These are phyloP conservation scores for Ophiosphaerella herpotricha DNA, from an alignment of 2,329 filamentous ascomycete genomes.

Conservation along the genomic window DNA sequence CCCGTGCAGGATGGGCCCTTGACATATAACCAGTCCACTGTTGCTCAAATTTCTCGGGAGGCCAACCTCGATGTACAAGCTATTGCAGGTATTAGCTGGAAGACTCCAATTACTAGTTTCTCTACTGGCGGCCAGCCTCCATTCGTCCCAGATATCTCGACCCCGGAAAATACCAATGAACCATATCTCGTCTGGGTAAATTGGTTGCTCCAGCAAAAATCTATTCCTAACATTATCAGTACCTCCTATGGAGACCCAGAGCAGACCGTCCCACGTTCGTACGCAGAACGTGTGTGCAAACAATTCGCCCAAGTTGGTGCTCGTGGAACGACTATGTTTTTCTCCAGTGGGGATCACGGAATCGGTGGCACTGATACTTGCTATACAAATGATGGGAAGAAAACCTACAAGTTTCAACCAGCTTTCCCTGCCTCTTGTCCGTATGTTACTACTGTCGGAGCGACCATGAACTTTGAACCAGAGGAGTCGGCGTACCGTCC, in stretches of 20 bases:
- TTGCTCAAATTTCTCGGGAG: constrained; percentile 53
- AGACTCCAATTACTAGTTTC: constrained; percentile 62
- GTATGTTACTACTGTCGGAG: constrained; percentile 70
- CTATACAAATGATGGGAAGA: constrained; percentile 62
- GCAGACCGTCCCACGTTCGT: constrained; percentile 64
- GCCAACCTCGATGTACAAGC: constrained; percentile 69
- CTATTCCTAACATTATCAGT: constrained; percentile 66
- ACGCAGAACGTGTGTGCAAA: constrained; percentile 65
- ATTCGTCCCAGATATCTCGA: constrained; percentile 55
- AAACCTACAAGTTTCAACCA: constrained; percentile 61
- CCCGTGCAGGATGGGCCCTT: constrained; percentile 52
- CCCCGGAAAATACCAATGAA: constrained; percentile 64
- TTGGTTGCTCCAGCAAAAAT: constrained; percentile 60
- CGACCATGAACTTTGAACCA: constrained; percentile 58
- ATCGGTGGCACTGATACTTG: constrained; percentile 59
- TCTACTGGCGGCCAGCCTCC: constrained; percentile 63
- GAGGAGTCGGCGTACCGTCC: constrained; percentile 56
- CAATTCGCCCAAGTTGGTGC: constrained; percentile 69
- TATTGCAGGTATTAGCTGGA: constrained; percentile 59
- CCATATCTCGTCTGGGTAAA: constrained; percentile 68
- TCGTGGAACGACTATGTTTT: constrained; percentile 68
- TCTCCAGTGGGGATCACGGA: constrained; percentile 66
- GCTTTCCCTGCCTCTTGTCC: constrained; percentile 71
- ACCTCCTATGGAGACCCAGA: constrained; percentile 72
- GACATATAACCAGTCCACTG: constrained; percentile 34